Percentiles rank a stretch among this genome's conserved stretches.
phyloP scores from a whole-genome alignment of 768 basidiomycete species.

The Arthromyces matolae region DNA sequence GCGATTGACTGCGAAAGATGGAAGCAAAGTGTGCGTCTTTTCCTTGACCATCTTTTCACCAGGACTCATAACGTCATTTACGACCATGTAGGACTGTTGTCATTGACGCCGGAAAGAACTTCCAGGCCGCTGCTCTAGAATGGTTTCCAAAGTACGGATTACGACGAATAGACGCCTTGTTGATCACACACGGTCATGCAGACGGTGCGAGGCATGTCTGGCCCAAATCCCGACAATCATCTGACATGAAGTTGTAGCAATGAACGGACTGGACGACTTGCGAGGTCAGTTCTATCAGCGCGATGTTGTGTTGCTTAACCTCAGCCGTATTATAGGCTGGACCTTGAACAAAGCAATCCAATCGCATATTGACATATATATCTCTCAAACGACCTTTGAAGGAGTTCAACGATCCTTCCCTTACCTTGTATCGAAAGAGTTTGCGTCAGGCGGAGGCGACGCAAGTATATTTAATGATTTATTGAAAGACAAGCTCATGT shows the following conservation, averaged over 20 bases:
- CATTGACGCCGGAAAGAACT: conserved; percentile 85
- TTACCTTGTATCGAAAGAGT: conserved; percentile 73
- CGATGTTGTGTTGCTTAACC: background rate
- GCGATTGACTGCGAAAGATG: conserved; percentile 40
- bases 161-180: conserved; percentile 50
- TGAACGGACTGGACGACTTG: conserved; percentile 88
- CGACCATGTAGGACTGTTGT: conserved; percentile 57
- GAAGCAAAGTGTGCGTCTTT: conserved; percentile 47
- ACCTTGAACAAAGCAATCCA: conserved; percentile 65
- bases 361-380: conserved; percentile 69
- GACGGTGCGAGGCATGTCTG: conserved; percentile 47
- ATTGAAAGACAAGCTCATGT: background rate
- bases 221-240: background rate
- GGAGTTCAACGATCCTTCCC: conserved; percentile 75
- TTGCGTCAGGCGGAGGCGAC: conserved; percentile 78
- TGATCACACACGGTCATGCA: conserved; percentile 88
- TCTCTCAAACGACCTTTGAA: conserved; percentile 58
- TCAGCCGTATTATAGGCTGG: conserved; percentile 52
- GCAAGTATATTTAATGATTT: conserved; percentile 34
- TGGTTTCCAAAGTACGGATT: conserved; percentile 69
- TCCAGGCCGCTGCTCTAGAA: conserved; percentile 49
- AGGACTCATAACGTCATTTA: conserved; percentile 14
- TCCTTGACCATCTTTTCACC: background rate
- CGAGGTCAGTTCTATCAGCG: conserved; percentile 47
- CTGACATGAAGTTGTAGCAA: conserved; percentile 41